Percentiles rank a stretch among this genome's conserved stretches.
phyloP scores from a whole-genome alignment of 1,284 basidiomycete species.

The Sporisorium scitamineum region DNA sequence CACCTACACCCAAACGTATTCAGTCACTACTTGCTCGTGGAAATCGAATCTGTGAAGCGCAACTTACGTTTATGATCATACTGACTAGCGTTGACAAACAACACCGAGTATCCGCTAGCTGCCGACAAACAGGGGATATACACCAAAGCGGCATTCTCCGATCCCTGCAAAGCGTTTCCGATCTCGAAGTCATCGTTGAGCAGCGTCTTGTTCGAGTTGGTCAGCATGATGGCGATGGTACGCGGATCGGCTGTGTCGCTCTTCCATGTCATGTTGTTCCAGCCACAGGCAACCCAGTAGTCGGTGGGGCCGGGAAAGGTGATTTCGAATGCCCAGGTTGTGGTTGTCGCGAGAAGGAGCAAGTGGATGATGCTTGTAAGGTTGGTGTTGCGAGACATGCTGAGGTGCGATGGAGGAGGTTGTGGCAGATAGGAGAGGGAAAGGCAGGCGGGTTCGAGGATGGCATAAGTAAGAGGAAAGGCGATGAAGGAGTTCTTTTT shows the following conservation, averaged over 20 bases:
- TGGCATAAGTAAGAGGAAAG: neutral
- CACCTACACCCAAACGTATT: neutral
- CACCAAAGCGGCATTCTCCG: conserved; percentile 28
- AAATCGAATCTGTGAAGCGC: neutral
- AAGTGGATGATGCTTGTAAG: neutral
- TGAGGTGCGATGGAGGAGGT: neutral
- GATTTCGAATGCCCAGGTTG: conserved; percentile 10
- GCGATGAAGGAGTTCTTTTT: neutral
- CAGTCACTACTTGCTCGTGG: too few relatives aligned
- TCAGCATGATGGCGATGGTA: conserved; percentile 33
- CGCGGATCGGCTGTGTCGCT: conserved; percentile 3
- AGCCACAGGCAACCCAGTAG: conserved; percentile 51
- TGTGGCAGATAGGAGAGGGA: neutral
- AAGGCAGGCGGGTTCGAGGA: neutral
- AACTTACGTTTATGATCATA: conserved; percentile 38
- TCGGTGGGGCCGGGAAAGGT: conserved; percentile 33
- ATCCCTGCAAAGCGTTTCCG: conserved; percentile 32
- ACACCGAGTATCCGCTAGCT: conserved; percentile 10
- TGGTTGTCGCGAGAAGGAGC: neutral
- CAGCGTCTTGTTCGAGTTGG: conserved; percentile 33
- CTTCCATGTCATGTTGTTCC: conserved; percentile 43
- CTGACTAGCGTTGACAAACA: conserved; percentile 31
- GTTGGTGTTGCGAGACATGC: neutral
- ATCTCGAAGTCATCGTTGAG: conserved; percentile 43
- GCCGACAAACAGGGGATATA: conserved; percentile 36